Conservation (phyloP, 257 asterid genomes). For the Ehretia macrophylla region DNA sequence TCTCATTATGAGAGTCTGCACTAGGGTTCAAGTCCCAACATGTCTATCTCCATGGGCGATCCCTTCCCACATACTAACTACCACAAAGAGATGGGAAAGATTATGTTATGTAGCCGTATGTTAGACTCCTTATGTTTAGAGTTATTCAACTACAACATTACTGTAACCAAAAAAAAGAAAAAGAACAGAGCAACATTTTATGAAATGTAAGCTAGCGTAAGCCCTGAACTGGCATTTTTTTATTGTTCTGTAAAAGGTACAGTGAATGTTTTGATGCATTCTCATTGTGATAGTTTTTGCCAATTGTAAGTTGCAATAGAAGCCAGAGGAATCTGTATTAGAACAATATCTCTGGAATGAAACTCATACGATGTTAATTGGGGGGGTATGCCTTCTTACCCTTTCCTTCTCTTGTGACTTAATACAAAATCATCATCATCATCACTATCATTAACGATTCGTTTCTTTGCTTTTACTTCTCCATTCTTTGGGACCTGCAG, state of each 20-base stretch:
- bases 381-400: slow-evolving; percentile 26
- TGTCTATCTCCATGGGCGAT: neutral
- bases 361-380: neutral
- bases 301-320: slow-evolving; percentile 1
- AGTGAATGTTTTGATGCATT: neutral
- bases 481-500: slow-evolving; percentile 52
- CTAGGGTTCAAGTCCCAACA: neutral
- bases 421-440: slow-evolving; percentile 62
- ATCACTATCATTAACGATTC: slow-evolving; percentile 42
- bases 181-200: neutral
- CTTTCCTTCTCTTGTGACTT: slow-evolving; percentile 65
- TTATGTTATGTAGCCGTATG: neutral
- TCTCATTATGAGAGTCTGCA: neutral
- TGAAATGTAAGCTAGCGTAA: neutral
- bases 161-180: too few species aligned
- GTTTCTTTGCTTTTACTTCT: slow-evolving; percentile 57
- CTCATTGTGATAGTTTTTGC: neutral
- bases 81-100: neutral
- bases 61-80: neutral
- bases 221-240: neutral
- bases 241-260: neutral
- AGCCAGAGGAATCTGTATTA: neutral
- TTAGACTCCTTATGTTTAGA: neutral
- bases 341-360: neutral
- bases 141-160: neutral